phyloP scores from a whole-genome alignment of 306 rosid species.

The Ammopiptanthus mongolicus region DNA sequence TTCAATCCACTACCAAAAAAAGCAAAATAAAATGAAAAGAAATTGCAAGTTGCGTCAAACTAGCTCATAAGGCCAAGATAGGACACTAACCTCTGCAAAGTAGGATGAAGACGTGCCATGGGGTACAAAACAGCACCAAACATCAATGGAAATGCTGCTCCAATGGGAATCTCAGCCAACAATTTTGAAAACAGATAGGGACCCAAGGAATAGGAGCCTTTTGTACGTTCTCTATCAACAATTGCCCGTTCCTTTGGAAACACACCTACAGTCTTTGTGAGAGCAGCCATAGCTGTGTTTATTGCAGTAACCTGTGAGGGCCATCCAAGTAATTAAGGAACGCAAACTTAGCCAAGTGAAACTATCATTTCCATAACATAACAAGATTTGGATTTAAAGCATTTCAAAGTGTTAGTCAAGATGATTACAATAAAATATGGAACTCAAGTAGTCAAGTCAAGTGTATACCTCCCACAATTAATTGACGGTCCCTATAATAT shows the following conservation, averaged over 20 bases:
- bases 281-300: conserved; percentile 99
- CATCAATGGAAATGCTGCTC: conserved; percentile 87
- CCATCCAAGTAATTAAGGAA: conserved; percentile 21
- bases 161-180: conserved; percentile 91
- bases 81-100: conserved; percentile 53
- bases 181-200: conserved; percentile 90
- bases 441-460: conserved; percentile 8
- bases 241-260: conserved; percentile 89
- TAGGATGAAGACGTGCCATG: conserved; percentile 95
- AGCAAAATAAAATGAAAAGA: conserved; percentile 4
- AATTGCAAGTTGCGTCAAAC: conserved; percentile 8
- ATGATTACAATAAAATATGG: conserved; percentile 13
- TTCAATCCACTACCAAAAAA: not conserved
- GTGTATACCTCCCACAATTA: conserved; percentile 12
- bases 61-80: not conserved
- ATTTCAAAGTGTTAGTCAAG: not conserved
- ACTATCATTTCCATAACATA: not conserved
- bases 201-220: conserved; percentile 82
- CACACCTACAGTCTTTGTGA: conserved; percentile 83
- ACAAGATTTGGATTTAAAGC: conserved; percentile 7
- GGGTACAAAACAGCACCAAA: conserved; percentile 89
- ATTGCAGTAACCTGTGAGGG: conserved; percentile 84
- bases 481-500: not conserved
- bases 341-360: conserved; percentile 15
- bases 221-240: conserved; percentile 85